Evolutionary conservation across 106 monocot genomes (phyloP).

Genomic region (Dendrobium nobile): DNA sequence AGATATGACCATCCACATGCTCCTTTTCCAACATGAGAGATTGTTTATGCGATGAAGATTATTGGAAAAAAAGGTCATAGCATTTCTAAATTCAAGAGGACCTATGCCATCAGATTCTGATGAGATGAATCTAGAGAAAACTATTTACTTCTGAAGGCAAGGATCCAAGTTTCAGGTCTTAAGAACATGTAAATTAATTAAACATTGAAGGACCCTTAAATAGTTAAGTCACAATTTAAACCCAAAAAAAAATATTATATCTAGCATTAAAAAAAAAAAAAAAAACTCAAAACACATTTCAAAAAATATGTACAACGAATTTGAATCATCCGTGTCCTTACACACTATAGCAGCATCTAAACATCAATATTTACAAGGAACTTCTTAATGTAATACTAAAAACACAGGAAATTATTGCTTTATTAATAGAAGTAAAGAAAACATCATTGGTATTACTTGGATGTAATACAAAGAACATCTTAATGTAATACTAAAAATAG

Average conservation of each 20-base stretch:
- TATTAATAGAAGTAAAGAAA: neutral
- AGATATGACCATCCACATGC: neutral
- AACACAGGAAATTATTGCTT: neutral
- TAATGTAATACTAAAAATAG: neutral
- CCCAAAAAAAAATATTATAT: neutral
- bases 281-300: neutral
- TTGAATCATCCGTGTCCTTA: neutral
- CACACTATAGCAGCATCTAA: constrained; percentile 4
- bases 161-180: neutral
- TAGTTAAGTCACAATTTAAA: neutral
- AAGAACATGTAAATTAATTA: neutral
- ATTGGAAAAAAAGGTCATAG: neutral
- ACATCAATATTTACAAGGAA: neutral
- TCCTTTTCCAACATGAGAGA: neutral
- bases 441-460: neutral
- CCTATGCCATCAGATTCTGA: neutral
- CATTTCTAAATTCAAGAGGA: neutral
- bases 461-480: neutral
- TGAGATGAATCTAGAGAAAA: neutral
- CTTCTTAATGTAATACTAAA: neutral
- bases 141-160: neutral
- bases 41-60: neutral
- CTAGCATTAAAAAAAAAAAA: neutral
- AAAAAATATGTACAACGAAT: neutral
- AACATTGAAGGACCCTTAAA: neutral